phyloP scores from a whole-genome alignment of 768 basidiomycete species.

The Mycena olivaceomarginata region DNA sequence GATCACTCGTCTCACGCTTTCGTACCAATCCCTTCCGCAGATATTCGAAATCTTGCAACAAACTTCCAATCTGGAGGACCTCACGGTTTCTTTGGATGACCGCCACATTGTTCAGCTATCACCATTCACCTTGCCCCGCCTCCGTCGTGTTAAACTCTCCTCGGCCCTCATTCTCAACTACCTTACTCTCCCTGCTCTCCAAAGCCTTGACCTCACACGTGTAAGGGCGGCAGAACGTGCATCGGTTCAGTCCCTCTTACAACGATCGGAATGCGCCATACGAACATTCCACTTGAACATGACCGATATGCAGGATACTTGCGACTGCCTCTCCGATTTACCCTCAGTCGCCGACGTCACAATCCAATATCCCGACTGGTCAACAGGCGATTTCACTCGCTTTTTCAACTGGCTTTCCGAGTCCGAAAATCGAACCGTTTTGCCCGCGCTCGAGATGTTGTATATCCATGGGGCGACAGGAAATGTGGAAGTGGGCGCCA shows the following conservation, averaged over 20 bases:
- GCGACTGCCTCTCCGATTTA: conserved; percentile 6
- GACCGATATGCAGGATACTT: neutral
- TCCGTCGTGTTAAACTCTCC: conserved; percentile 3
- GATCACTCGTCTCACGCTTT: conserved; percentile 2
- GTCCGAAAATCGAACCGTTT: neutral
- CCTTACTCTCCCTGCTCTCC: conserved; percentile 3
- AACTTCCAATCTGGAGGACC: conserved; percentile 7
- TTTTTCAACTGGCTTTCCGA: conserved; percentile 4
- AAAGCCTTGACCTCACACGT: neutral
- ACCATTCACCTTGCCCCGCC: neutral
- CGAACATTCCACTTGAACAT: neutral
- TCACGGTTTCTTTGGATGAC: neutral
- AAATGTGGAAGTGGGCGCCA: neutral
- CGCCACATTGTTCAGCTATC: neutral
- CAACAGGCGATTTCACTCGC: neutral
- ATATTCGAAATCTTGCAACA: conserved; percentile 7
- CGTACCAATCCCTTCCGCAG: conserved; percentile 2
- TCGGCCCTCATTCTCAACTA: neutral
- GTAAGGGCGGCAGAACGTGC: neutral
- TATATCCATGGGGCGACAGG: neutral
- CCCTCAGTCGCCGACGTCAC: neutral
- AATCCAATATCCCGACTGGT: neutral
- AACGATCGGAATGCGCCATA: conserved; percentile 11
- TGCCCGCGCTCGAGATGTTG: conserved; percentile 11
- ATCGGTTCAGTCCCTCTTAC: neutral